Percentiles rank a stretch among this genome's conserved stretches.
Conservation (phyloP, 352 stramenopile species). For the Phytopythium kandeliae region DNA sequence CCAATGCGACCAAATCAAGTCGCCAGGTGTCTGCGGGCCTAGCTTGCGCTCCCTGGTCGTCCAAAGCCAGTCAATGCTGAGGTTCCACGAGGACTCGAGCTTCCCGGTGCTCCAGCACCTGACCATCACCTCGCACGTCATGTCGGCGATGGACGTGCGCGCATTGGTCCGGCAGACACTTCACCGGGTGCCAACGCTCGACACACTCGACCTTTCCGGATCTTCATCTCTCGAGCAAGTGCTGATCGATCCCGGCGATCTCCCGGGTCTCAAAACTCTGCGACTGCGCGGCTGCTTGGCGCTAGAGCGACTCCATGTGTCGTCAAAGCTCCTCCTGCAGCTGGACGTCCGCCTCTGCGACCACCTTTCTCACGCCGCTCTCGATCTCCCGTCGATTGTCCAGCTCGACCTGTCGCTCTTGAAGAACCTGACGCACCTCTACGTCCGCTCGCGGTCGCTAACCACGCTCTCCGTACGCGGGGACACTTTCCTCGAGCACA, state of each 20-base stretch:
- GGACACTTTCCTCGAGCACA: conserved; percentile 28
- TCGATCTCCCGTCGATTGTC: conserved; percentile 30
- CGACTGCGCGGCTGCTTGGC: conserved; percentile 36
- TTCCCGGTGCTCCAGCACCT: conserved; percentile 45
- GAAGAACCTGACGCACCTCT: conserved; percentile 48
- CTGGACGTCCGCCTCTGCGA: conserved; percentile 41
- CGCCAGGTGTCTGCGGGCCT: conserved; percentile 27
- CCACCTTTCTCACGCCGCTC: conserved; percentile 33
- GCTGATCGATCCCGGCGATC: conserved; percentile 42
- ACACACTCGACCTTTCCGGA: conserved; percentile 27
- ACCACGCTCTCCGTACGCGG: conserved; percentile 36
- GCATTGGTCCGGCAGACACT: conserved; percentile 43
- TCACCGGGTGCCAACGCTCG: conserved; percentile 13
- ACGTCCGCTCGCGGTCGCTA: conserved; percentile 38
- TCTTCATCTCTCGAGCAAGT: conserved; percentile 58
- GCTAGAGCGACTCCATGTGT: conserved; percentile 53
- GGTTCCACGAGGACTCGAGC: conserved; percentile 33
- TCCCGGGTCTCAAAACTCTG: conserved; percentile 37
- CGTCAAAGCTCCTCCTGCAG: conserved; percentile 29
- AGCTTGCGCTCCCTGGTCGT: conserved; percentile 33
- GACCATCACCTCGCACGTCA: conserved; percentile 34
- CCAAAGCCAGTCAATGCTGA: conserved; percentile 33
- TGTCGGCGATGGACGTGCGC: conserved; percentile 32
- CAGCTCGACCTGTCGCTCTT: conserved; percentile 58
- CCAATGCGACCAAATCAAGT: conserved; percentile 57